phyloP scores from a whole-genome alignment of 345 rosid genomes.

The Moricandia arvensis region DNA sequence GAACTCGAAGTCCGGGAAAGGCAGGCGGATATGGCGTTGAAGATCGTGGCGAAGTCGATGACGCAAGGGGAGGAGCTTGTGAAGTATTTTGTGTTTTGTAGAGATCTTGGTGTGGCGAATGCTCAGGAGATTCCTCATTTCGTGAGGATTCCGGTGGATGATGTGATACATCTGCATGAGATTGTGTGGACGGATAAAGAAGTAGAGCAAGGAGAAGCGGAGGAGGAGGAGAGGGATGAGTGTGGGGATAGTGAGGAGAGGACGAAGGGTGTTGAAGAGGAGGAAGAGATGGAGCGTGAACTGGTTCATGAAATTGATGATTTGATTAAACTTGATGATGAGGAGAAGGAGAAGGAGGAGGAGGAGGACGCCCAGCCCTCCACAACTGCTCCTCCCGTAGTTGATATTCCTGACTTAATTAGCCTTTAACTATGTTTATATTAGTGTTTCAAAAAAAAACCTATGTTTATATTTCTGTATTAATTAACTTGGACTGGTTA shows the following conservation, averaged over 20 bases:
- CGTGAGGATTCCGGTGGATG: slow-evolving; percentile 46
- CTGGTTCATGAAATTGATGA: slow-evolving; percentile 3
- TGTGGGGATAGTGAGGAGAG: not conserved
- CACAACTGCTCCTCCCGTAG: not conserved
- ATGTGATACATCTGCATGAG: slow-evolving; percentile 47
- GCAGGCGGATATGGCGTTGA: slow-evolving; percentile 55
- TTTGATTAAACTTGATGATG: slow-evolving; percentile 16
- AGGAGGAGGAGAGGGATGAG: not conserved
- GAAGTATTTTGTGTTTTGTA: slow-evolving; percentile 52
- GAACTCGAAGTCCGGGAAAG: slow-evolving; percentile 37
- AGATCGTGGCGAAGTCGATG: slow-evolving; percentile 51
- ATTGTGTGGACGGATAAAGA: slow-evolving; percentile 37
- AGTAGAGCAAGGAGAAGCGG: not conserved
- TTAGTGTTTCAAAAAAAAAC: too few species aligned
- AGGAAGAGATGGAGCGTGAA: not conserved
- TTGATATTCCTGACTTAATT: slow-evolving; percentile 36
- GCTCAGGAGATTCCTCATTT: slow-evolving; percentile 50
- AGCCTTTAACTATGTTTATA: slow-evolving; percentile 22
- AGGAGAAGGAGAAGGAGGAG: not conserved
- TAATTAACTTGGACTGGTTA: not conserved
- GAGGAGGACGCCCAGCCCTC: not conserved
- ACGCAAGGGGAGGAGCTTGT: slow-evolving; percentile 49
- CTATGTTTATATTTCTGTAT: not conserved
- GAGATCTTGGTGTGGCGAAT: slow-evolving; percentile 49
- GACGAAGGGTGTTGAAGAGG: not conserved